Conservation (phyloP, 225 moss, liverwort and hornwort species). For the Climacium dendroides region DNA sequence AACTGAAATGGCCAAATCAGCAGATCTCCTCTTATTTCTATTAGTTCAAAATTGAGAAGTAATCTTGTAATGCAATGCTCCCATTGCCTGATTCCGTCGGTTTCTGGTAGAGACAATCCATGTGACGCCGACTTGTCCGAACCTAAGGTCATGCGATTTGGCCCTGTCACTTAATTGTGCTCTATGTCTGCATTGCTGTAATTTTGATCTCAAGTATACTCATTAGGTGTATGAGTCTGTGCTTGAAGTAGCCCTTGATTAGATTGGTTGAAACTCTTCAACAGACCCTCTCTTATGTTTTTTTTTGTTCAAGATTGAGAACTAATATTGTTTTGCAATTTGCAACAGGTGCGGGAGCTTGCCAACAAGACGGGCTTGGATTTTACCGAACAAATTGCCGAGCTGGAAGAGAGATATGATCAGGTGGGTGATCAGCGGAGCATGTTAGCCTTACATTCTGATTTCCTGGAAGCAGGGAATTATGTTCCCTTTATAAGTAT, state of each 20-base stretch:
- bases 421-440: constrained; percentile 38
- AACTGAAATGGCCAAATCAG: no score
- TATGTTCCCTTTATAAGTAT: not conserved
- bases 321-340: not conserved
- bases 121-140: not conserved
- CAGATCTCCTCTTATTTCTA: not conserved
- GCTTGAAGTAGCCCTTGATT: not conserved
- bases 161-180: not conserved
- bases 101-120: not conserved
- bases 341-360: constrained; percentile 71
- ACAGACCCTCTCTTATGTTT: not conserved
- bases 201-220: not conserved
- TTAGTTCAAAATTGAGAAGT: not conserved
- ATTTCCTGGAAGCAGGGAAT: not conserved
- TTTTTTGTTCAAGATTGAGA: not conserved
- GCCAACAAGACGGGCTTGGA: constrained; percentile 96
- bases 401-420: constrained; percentile 86
- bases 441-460: not conserved
- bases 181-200: not conserved
- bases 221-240: not conserved
- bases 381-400: constrained; percentile 89
- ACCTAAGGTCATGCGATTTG: not conserved
- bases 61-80: not conserved
- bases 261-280: not conserved
- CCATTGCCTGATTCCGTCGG: not conserved